A percentile compares a stretch with the other conserved stretches of the same genome.
Conservation (phyloP, 106 monocot genomes). For the Dioscorea zingiberensis region DNA sequence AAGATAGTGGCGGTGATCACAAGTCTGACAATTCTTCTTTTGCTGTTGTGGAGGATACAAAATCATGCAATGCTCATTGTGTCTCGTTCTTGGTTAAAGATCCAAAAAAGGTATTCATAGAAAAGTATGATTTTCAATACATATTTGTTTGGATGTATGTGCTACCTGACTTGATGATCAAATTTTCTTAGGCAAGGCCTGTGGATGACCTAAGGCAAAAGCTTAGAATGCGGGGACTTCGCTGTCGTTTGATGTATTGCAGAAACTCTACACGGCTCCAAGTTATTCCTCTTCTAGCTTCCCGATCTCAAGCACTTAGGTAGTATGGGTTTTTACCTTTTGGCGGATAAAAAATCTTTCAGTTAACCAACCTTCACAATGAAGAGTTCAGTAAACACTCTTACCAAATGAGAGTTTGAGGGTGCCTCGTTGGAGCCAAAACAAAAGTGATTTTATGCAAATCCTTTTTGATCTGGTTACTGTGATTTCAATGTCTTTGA, state of each 20-base stretch:
- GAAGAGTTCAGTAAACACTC: too few relatives aligned
- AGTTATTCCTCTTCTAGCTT: conserved; percentile 84
- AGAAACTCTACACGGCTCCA: conserved; percentile 82
- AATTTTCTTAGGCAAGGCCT: conserved; percentile 35
- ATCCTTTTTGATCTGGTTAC: too few relatives aligned
- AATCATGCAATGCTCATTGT: conserved; percentile 70
- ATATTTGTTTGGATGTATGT: not conserved
- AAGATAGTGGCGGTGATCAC: conserved; percentile 13
- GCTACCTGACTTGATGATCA: not conserved
- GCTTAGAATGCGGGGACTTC: conserved; percentile 78
- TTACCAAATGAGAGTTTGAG: too few relatives aligned
- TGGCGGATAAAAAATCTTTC: too few relatives aligned
- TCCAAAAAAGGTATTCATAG: conserved; percentile 36
- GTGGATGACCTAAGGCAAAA: conserved; percentile 71
- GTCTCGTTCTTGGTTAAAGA: conserved; percentile 71
- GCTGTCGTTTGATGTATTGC: conserved; percentile 93
- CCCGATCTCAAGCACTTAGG: conserved; percentile 90
- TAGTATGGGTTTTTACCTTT: too few relatives aligned
- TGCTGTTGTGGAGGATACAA: conserved; percentile 39
- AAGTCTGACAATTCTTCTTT: conserved; percentile 4
- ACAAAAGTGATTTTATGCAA: too few relatives aligned
- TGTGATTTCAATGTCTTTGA: too few relatives aligned
- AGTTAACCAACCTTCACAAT: too few relatives aligned
- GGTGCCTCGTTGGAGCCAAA: too few relatives aligned
- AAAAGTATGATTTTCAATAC: not conserved